Evolutionary conservation across 2,329 filamentous ascomycete genomes (phyloP), one percentile per base, ranked within the genome.

Genomic region (Taxawa tesnikishii): DNA sequence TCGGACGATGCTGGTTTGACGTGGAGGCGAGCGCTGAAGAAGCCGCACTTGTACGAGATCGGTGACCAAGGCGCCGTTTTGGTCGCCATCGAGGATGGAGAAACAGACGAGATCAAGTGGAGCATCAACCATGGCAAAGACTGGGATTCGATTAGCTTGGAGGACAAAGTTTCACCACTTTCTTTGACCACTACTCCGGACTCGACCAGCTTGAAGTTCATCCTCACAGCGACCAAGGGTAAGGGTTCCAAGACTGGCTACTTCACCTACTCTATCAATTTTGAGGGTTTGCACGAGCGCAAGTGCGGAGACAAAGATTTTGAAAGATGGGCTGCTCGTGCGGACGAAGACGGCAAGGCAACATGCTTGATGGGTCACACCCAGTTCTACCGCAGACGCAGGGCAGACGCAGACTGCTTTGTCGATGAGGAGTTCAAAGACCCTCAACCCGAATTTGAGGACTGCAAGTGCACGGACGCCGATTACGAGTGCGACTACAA

Each of bases 401-500:
- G 92, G 64, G 80, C 84, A 52, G 72, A 83, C 45, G 79, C 82
- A 12, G 75, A 93, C 38, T 98, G 92, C 58, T 93, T 94, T 53
- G 69, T 96, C 44, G 81, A 83, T 45, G 68, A 82, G 38, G 75
- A 88, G 32, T 94, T 94, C 61, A 75, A 84, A 49, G 81, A 90
- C 40, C 76, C 82, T 0, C 58, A 72, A 19, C 73, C 80, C 2
- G 63, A 77, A 38, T 79, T 72, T 16, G 73, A 83, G 45, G 58
- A 74, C 28, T 98, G 90, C 63, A 74, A 83, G 25, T 98, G 90
- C 56, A 75, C 77, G 1, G 73, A 80, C 36, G 64, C 67, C 19
- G 92, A 98, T 54, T 98, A 93, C 53, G 90, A 98, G 59, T 98
- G 90, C 54, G 88, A 96, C 51, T 94, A 82, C 65, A 92, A 93